Base-by-base conservation (phyloP, 2,329 filamentous ascomycete species). In the Aureobasidium sp. region DNA sequence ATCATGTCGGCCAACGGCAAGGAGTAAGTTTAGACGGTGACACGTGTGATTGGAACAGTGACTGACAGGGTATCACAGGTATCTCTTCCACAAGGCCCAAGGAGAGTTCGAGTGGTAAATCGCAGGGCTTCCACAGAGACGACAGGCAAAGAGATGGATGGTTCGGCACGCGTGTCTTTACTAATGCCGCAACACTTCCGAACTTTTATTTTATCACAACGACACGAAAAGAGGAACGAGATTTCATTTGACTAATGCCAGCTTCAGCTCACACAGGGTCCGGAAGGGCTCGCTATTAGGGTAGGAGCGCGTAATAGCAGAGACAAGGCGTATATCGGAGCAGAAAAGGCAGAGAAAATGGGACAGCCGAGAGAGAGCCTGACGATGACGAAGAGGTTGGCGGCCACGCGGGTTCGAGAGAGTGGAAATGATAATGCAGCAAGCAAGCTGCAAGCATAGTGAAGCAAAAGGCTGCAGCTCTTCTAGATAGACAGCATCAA, bases 71-170 rank as follows among this genome's bases (percentile, higher is more conserved):
- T 19, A 6, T 37, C 38, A 19, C 65, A 85, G 83, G 74, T 96
- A 95, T 71, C 89, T 99, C 65, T 99, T 99, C 78, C 91, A 96
- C 79, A 97, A 97, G 77, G 94, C 92, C 25, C 91, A 88, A 47
- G 94, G 94, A 69, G 94, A 97, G 76, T 97, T 96, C 67, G 94
- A 99, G 75, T 99, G 94, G 94, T 99, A 54, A 25, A 29, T 4
- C 4, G n/a, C 19, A 37, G 10, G 47, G 13, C 23, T 13, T 9
- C 6, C 17, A 33, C 17, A 25, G 15, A 27, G 15, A 17, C 15
- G 42, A 17, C 42, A 27, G 42, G 15, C 23, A 46, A 29, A 7
- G 23, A 3, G 13, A 29, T 29, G 3, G 8, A 29, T 46, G 19
- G 25, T 25, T n/a, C 23, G 17, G 38, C n/a, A 50, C 31, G 33